A percentile compares a stretch with the other conserved stretches of the same genome.
Conservation (phyloP, 176 grass and related monocot genomes). For the Oryza meyeriana region DNA sequence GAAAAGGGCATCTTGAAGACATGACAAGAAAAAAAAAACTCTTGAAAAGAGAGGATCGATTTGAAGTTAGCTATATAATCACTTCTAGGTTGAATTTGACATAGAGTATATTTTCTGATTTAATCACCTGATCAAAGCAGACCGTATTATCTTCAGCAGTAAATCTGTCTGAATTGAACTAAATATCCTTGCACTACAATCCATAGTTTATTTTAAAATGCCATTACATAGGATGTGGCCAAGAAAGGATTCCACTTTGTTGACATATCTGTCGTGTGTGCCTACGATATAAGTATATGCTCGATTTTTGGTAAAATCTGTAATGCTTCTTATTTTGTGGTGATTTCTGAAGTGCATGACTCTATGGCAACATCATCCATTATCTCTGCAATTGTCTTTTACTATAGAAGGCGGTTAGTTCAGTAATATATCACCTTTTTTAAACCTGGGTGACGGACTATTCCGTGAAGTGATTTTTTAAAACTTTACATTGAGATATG, state of each 20-base stretch:
- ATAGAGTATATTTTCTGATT: neutral
- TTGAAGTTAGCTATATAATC: neutral
- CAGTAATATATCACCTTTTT: neutral
- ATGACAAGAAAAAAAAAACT: neutral
- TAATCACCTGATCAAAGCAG: neutral
- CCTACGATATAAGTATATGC: neutral
- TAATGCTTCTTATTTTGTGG: neutral
- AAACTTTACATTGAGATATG: neutral
- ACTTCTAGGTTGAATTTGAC: neutral
- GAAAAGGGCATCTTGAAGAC: neutral
- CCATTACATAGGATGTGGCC: neutral
- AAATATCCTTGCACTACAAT: neutral
- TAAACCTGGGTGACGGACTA: neutral
- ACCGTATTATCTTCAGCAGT: neutral
- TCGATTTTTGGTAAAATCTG: neutral
- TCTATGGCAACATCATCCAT: neutral
- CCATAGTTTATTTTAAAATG: neutral
- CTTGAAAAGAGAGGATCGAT: neutral
- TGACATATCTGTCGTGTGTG: neutral
- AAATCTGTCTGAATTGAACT: neutral
- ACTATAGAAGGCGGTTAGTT: neutral
- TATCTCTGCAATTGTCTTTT: neutral
- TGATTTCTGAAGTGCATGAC: neutral
- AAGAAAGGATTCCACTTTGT: neutral
- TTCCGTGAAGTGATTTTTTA: neutral